Evolutionary conservation across 805 yeast species (phyloP).

Genomic region (Tanozyma kutaoensis): DNA sequence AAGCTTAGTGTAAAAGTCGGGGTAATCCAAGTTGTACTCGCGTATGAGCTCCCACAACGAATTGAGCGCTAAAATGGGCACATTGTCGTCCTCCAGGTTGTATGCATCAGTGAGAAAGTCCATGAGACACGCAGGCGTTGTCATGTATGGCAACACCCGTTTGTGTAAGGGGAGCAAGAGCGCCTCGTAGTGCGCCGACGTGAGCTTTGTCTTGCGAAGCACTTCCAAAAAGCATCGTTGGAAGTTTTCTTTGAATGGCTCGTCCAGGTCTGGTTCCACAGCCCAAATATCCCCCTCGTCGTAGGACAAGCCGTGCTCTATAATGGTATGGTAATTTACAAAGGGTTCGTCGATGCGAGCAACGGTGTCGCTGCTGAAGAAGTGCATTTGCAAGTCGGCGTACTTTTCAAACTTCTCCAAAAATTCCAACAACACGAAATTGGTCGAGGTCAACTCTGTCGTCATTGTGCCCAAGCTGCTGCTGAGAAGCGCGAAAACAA

Average conservation of each 20-base stretch:
- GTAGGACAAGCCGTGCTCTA: constrained; percentile 13
- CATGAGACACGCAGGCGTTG: constrained; percentile 74
- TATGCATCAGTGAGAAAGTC: constrained; percentile 88
- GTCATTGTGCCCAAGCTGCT: constrained; percentile 13
- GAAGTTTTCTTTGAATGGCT: constrained; percentile 6
- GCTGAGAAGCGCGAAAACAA: constrained; percentile 18
- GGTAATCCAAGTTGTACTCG: constrained; percentile 75
- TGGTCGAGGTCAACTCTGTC: constrained; percentile 18
- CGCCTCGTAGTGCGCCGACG: constrained; percentile 51
- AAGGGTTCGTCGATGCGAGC: constrained; percentile 10
- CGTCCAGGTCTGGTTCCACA: too few relatives aligned
- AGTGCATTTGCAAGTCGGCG: constrained; percentile 73
- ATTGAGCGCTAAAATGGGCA: constrained; percentile 71
- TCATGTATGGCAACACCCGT: constrained; percentile 68
- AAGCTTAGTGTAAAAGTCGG: constrained; percentile 73
- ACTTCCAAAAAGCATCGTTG: neutral
- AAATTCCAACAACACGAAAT: constrained; percentile 42
- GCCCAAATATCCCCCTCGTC: too few relatives aligned
- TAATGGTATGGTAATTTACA: constrained; percentile 26
- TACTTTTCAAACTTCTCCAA: constrained; percentile 35
- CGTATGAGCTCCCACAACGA: constrained; percentile 81
- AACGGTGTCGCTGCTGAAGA: constrained; percentile 31
- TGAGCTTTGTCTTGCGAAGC: constrained; percentile 5
- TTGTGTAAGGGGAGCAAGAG: constrained; percentile 65
- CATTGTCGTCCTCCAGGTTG: constrained; percentile 32